Base-by-base conservation (phyloP, 257 asterid species). In the Solanum clarkiae region DNA sequence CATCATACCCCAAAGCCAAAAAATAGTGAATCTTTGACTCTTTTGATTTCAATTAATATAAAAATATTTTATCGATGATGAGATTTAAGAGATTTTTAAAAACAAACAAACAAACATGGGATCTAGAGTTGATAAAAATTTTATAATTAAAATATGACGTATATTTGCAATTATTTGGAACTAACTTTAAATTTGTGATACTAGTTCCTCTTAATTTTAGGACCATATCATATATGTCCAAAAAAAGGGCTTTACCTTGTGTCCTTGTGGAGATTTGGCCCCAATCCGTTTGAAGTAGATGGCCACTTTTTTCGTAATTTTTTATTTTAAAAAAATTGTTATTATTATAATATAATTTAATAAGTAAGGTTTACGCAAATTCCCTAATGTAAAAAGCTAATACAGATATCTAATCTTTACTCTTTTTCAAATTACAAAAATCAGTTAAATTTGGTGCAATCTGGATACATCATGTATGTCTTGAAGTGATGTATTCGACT, bases 51-150 rank as follows among this genome's bases (percentile, higher is more conserved):
- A 59, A 59, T 59, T n/a, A n/a, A 59, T 13, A 4, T 63, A 13
- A 13, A 63, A 0, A 0, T 5, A 2, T 63, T 26, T 63, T 1
- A 24, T 63, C 13, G 0, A 11, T 0, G 1, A 59, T 0, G 6
- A 9, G 10, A 59, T n/a, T 20, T 59, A 20, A 20, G 13, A 57
- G 7, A 17, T 36, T 49, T 47, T 49, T 32, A 2, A 32, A 32
- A 32, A 32, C 32, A 29, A 29, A 26, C 26, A 26, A 26, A 32
- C 36, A 32, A 2, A 32, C 36, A 32, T 62, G 12, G 10, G 3
- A 22, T 62, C 6, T 22, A 22, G 3, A 5, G n/a, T 6, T 5
- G 22, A 22, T 4, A 5, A 22, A 62, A 11, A 1, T 0, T 4
- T 5, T 1, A 10, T 0, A 12, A 60, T 10, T 62, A 22, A 11